Evolutionary conservation across 148 eudicot species (phyloP).

Genomic region (Vaccinium corymbosum): DNA sequence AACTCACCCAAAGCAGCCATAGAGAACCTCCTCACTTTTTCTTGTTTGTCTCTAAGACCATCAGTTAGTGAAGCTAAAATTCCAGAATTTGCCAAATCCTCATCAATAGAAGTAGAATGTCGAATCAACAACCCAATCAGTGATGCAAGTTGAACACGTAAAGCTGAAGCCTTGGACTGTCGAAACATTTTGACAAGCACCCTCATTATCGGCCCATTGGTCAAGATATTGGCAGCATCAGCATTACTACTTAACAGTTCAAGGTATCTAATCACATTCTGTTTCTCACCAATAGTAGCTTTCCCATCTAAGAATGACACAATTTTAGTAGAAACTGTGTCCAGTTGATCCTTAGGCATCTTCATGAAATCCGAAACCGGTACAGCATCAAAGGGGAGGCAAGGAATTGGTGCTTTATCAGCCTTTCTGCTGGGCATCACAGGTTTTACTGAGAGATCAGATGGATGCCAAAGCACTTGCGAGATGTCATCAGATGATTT

Average conservation of each 20-base stretch:
- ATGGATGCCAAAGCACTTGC: slow-evolving; percentile 91
- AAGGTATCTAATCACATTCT: slow-evolving; percentile 75
- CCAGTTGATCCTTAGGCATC: slow-evolving; percentile 69
- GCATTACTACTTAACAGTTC: slow-evolving; percentile 75
- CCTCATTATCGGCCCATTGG: slow-evolving; percentile 80
- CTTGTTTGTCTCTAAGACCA: slow-evolving; percentile 89
- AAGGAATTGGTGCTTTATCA: slow-evolving; percentile 52
- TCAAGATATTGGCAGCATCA: slow-evolving; percentile 83
- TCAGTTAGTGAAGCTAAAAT: slow-evolving; percentile 71
- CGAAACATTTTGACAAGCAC: slow-evolving; percentile 79
- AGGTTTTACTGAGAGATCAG: slow-evolving; percentile 97
- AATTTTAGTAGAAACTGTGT: slow-evolving; percentile 47
- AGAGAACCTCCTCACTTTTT: slow-evolving; percentile 95
- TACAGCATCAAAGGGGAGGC: slow-evolving; percentile 66
- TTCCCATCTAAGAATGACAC: slow-evolving; percentile 54
- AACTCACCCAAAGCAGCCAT: slow-evolving; percentile 98
- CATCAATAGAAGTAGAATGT: slow-evolving; percentile 76
- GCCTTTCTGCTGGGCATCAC: slow-evolving; percentile 95
- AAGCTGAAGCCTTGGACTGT: slow-evolving; percentile 80
- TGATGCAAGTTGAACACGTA: slow-evolving; percentile 86
- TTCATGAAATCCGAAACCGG: slow-evolving; percentile 69
- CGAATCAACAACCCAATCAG: slow-evolving; percentile 83
- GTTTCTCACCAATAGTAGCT: slow-evolving; percentile 63
- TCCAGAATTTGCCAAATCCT: slow-evolving; percentile 85
- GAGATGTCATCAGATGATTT: slow-evolving; percentile 59